Percentiles rank a stretch among this genome's conserved stretches.
These are phyloP conservation scores for Zarea fungicola DNA, from an alignment of 2,329 filamentous ascomycete species.

Conservation along the genomic window DNA sequence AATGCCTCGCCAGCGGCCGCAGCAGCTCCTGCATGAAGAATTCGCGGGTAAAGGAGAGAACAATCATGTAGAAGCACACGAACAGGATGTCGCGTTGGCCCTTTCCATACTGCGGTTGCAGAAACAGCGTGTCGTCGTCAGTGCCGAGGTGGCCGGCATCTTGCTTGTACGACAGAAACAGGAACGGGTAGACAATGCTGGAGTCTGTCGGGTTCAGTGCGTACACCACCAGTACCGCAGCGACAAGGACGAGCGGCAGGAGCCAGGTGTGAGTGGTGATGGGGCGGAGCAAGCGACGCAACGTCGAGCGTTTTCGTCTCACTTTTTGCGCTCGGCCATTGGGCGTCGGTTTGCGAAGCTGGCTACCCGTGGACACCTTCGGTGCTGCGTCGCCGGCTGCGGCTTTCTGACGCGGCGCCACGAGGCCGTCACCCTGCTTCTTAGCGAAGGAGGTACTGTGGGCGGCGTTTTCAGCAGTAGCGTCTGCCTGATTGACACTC, in stretches of 20 bases:
- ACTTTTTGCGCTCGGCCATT: too few species aligned
- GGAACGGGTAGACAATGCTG: conserved; percentile 74
- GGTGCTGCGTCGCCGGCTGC: too few species aligned
- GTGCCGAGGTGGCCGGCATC: conserved; percentile 39
- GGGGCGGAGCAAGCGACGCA: conserved; percentile 48
- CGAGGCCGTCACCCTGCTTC: too few species aligned
- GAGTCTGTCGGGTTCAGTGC: conserved; percentile 68
- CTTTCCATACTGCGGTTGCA: conserved; percentile 74
- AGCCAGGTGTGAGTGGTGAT: conserved; percentile 58
- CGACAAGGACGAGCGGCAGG: conserved; percentile 62
- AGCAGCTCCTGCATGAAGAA: conserved; percentile 92
- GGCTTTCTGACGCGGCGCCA: too few species aligned
- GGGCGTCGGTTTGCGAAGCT: too few species aligned
- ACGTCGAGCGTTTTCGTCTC: too few species aligned
- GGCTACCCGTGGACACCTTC: too few species aligned
- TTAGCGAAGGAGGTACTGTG: too few species aligned
- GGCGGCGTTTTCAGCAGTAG: too few species aligned
- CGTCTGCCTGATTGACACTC: too few species aligned
- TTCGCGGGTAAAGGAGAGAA: conserved; percentile 89
- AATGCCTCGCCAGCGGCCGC: conserved; percentile 65
- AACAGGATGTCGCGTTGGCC: conserved; percentile 83
- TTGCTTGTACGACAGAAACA: conserved; percentile 85
- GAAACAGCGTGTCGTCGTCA: too few species aligned
- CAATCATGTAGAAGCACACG: conserved; percentile 81
- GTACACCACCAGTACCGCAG: conserved; percentile 62